A percentile compares a stretch with the other conserved stretches of the same genome.
These are phyloP conservation scores for Escallonia herrerae DNA, from an alignment of 129 eudicot species.

Conservation along the genomic window DNA sequence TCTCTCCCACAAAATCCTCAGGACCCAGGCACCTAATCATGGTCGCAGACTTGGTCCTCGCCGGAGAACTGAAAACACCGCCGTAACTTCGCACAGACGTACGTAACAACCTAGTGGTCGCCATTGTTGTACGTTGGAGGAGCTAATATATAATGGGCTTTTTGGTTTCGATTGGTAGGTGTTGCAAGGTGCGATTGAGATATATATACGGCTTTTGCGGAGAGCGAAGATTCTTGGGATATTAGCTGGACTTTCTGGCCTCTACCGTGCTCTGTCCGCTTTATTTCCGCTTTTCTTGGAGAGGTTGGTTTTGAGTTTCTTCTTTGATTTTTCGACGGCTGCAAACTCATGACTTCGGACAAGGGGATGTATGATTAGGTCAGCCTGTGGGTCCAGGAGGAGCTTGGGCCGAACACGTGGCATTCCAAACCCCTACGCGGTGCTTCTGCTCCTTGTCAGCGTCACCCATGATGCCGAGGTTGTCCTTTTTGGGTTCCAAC, in stretches of 20 bases:
- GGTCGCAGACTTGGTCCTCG: too few species aligned
- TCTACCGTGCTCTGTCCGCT: constrained; percentile 10
- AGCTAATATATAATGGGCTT: not conserved
- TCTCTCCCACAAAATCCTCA: constrained; percentile 18
- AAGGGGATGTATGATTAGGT: not conserved
- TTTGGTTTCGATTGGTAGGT: not conserved
- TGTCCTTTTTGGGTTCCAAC: not conserved
- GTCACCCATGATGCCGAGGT: constrained; percentile 10
- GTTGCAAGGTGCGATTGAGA: not conserved
- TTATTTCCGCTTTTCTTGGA: constrained; percentile 15
- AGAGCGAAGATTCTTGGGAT: constrained; percentile 32
- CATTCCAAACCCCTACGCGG: constrained; percentile 7
- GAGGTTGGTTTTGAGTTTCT: constrained; percentile 18
- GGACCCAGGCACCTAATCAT: not conserved
- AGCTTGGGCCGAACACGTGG: constrained; percentile 32
- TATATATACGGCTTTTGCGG: not conserved
- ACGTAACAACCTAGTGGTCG: constrained; percentile 26
- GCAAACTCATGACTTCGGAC: constrained; percentile 10
- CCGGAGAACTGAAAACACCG: too few species aligned
- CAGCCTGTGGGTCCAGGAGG: constrained; percentile 21
- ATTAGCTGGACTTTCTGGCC: constrained; percentile 11
- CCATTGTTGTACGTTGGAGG: constrained; percentile 21
- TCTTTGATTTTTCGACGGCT: constrained; percentile 8
- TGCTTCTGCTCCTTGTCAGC: constrained; percentile 16
- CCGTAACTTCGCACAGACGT: constrained; percentile 9